Conservation (phyloP, 2,329 filamentous ascomycete genomes). For the Teratosphaeria nubilosa region DNA sequence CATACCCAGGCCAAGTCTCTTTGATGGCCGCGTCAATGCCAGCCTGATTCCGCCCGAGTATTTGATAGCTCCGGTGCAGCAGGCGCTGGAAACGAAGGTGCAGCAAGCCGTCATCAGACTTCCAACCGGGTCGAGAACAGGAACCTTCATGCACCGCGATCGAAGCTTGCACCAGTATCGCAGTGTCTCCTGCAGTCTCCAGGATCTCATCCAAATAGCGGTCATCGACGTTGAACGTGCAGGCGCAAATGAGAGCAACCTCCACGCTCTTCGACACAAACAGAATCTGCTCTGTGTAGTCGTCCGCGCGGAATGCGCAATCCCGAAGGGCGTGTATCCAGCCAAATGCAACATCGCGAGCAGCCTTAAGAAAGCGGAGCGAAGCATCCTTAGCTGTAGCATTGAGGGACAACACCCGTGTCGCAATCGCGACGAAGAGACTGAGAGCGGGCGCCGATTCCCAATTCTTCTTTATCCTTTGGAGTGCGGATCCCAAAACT, state of each 20-base stretch:
- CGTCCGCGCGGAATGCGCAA: slow-evolving; percentile 33
- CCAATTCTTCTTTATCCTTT: slow-evolving; percentile 19
- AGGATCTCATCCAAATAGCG: slow-evolving; percentile 10
- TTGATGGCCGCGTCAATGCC: slow-evolving; percentile 12
- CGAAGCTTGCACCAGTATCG: slow-evolving; percentile 12
- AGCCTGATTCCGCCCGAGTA: slow-evolving; percentile 2
- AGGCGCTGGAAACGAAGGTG: slow-evolving; percentile 8
- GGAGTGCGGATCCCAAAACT: slow-evolving; percentile 6
- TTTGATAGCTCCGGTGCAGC: slow-evolving; percentile 8
- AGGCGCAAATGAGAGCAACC: slow-evolving; percentile 47
- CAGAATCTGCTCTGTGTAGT: slow-evolving; percentile 23
- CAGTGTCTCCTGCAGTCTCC: slow-evolving; percentile 3
- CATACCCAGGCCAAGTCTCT: slow-evolving; percentile 34
- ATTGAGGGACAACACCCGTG: slow-evolving; percentile 15
- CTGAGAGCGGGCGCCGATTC: slow-evolving; percentile 16
- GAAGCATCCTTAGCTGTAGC: neutral
- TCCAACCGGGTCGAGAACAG: neutral
- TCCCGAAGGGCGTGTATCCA: slow-evolving; percentile 44
- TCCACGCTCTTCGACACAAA: slow-evolving; percentile 35
- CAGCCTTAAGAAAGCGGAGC: slow-evolving; percentile 25
- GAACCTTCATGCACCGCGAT: slow-evolving; percentile 14
- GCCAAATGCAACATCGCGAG: slow-evolving; percentile 33
- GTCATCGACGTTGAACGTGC: slow-evolving; percentile 32
- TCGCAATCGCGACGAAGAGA: slow-evolving; percentile 12
- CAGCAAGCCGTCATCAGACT: neutral